A percentile compares a stretch with the other conserved stretches of the same genome.
Evolutionary conservation across 164 flowering plant genomes (phyloP).

Genomic region (Tinospora cordifolia): DNA sequence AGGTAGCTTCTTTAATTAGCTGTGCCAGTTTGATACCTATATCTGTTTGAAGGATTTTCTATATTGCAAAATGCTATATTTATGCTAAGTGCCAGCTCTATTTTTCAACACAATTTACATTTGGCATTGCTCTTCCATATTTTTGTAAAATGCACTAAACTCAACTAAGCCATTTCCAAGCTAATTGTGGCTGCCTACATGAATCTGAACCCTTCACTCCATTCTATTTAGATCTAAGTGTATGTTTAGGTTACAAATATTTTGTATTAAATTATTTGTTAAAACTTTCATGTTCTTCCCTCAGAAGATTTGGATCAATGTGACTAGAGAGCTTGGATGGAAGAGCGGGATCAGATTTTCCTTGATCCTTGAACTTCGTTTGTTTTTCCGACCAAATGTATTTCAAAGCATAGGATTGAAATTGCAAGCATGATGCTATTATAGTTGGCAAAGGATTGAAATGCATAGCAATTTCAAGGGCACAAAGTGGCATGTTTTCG

Average conservation of each 20-base stretch:
- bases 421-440: neutral
- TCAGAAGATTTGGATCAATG: neutral
- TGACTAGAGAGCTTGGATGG: neutral
- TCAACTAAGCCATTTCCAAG: too few species aligned
- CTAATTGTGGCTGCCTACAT: too few species aligned
- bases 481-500: neutral
- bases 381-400: neutral
- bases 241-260: neutral
- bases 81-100: too few species aligned
- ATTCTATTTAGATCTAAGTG: too few species aligned
- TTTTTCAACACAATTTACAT: too few species aligned
- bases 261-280: neutral
- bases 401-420: neutral
- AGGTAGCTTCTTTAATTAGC: conserved; percentile 29
- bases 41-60: too few species aligned
- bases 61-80: too few species aligned
- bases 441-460: neutral
- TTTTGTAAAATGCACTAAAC: too few species aligned
- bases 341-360: neutral
- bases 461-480: neutral
- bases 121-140: too few species aligned
- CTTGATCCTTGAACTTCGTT: neutral
- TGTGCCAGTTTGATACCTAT: neutral
- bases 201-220: too few species aligned
- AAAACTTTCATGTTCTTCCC: neutral